These are phyloP conservation scores for Microthlaspi erraticum DNA, from an alignment of 345 rosid species.

Conservation along the genomic window DNA sequence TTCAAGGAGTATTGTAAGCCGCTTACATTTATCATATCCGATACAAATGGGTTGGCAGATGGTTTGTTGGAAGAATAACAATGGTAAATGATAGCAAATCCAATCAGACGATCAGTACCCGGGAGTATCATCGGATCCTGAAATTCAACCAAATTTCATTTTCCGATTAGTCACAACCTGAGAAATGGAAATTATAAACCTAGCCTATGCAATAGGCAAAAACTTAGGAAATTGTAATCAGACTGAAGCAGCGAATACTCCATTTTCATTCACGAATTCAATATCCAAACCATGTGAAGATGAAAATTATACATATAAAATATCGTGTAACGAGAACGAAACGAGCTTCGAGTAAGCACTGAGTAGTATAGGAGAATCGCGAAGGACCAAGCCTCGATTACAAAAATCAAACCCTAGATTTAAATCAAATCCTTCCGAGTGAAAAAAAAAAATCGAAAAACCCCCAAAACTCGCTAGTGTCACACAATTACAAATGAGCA, in stretches of 20 bases:
- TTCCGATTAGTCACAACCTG: conserved; percentile 14
- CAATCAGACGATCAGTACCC: conserved; percentile 72
- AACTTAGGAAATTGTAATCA: conserved; percentile 14
- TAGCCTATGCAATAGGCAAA: too few species aligned
- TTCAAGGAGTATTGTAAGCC: background rate
- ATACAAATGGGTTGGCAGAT: conserved; percentile 66
- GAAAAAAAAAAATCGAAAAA: too few species aligned
- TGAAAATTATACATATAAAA: background rate
- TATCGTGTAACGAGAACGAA: background rate
- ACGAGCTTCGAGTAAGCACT: background rate
- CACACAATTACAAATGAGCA: background rate
- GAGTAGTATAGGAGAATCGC: background rate
- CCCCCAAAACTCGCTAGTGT: conserved; percentile 11
- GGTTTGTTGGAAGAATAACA: conserved; percentile 62
- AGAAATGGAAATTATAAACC: background rate
- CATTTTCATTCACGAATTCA: conserved; percentile 3
- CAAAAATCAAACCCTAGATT: conserved; percentile 37
- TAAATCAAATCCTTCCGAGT: conserved; percentile 15
- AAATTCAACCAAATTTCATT: conserved; percentile 4
- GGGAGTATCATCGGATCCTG: conserved; percentile 66
- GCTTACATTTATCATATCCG: conserved; percentile 61
- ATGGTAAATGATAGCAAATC: conserved; percentile 67
- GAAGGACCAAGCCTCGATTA: background rate
- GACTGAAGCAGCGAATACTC: conserved; percentile 2
- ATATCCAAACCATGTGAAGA: background rate